Base-by-base conservation (phyloP, 257 asterid species). In the Cinchona pubescens region DNA sequence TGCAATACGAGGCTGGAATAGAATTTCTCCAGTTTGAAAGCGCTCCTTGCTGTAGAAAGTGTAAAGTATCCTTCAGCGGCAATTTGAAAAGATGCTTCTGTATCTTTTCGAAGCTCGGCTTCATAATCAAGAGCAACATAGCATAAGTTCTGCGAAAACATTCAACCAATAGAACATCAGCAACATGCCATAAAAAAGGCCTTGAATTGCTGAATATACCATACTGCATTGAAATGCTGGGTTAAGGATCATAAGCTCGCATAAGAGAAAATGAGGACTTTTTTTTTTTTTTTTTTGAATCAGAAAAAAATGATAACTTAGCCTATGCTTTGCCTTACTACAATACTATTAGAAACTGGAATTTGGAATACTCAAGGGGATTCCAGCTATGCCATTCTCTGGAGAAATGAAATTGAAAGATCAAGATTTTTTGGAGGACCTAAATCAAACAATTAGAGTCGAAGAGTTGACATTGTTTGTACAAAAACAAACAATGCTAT, bases 91-190 rank as follows among this genome's bases (percentile, higher is more conserved):
- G 97, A 86, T 71, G 96, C 94, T 72, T 75, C 73, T 7, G 94
- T 90, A 75, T 88, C 90, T 86, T 87, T 92, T 70, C 83, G 85
- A 74, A 89, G 81, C 82, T 94, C 99, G 75, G 90, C 97, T 84
- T 92, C 96, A 85, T 92, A 94, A 86, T 94, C 93, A 71, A 86
- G 87, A 68, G 99, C 93, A 76, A 91, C 97, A 79, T 94, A 94
- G 61, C 99, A 94, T 76, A 92, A 89, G 79, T 94, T 89, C 98
- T 94, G 96, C 83, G 82, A 76, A 76, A 69, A 75, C 81, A 82
- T 79, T 71, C 32, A 83, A 76, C 13, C 65, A 78, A 67, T 79
- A 59, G 51, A 69, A 65, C 67, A 82, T 59, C 72, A 71, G 42
- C 58, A 72, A 76, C 62, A 72, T 71, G 71, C 76, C 73, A 55